Conservation (phyloP, 148 eudicot genomes). For the Pouteria glomerata region DNA sequence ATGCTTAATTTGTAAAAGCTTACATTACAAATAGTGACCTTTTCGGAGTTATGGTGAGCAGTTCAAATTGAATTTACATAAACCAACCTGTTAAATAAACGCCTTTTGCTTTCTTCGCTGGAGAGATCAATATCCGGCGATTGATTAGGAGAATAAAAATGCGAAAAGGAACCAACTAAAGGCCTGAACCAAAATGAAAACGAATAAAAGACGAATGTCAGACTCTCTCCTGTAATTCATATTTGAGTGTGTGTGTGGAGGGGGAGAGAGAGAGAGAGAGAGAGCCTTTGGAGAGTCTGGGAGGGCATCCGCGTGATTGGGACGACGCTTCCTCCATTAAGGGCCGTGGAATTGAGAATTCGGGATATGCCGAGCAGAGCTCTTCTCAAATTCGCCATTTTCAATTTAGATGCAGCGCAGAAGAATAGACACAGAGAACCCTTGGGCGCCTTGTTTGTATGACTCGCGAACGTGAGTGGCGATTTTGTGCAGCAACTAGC, state of each 20-base stretch:
- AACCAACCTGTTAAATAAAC: constrained; percentile 60
- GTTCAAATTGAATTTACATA: neutral
- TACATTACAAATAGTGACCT: neutral
- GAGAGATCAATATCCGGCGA: constrained; percentile 56
- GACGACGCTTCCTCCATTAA: neutral
- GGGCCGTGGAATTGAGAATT: constrained; percentile 16
- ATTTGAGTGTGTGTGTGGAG: neutral
- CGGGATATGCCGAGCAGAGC: constrained; percentile 30
- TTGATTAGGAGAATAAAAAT: constrained; percentile 32
- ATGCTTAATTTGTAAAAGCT: neutral
- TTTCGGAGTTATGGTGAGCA: neutral
- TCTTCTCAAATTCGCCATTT: constrained; percentile 47
- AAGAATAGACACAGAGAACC: no score
- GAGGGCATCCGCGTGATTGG: constrained; percentile 5
- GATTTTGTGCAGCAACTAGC: neutral
- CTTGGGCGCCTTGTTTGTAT: no score
- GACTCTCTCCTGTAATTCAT: no score
- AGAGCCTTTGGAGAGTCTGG: constrained; percentile 17
- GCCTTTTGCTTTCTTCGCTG: constrained; percentile 65
- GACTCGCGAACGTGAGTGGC: neutral
- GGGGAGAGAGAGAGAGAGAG: neutral
- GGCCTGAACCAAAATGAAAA: constrained; percentile 28
- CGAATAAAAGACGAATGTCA: no score
- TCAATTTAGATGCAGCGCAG: neutral
- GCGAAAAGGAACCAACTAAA: constrained; percentile 20